phyloP scores from a whole-genome alignment of 2,329 filamentous ascomycete species.

The Xylaria sp. region DNA sequence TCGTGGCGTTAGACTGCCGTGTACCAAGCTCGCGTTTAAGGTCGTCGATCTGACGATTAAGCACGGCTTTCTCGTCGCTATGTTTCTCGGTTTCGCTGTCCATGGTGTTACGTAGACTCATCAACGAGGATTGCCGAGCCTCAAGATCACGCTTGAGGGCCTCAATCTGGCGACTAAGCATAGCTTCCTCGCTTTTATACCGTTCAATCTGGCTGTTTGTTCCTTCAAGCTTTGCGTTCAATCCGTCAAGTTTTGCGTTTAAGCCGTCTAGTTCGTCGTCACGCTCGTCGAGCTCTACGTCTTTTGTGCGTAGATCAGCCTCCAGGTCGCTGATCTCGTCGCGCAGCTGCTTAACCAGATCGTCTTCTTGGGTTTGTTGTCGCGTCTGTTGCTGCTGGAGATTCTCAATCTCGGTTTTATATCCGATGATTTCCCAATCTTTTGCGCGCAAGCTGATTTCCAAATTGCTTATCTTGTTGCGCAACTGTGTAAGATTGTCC shows the following conservation, averaged over 20 bases:
- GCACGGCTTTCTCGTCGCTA: slow-evolving; percentile 73
- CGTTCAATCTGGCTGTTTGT: slow-evolving; percentile 74
- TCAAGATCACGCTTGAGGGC: background rate
- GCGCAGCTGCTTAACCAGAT: slow-evolving; percentile 74
- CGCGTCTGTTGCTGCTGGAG: slow-evolving; percentile 54
- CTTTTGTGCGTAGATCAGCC: slow-evolving; percentile 65
- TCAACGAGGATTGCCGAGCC: background rate
- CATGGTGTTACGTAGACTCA: slow-evolving; percentile 70
- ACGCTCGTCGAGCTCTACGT: slow-evolving; percentile 66
- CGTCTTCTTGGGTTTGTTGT: slow-evolving; percentile 63
- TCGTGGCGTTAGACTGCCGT: slow-evolving; percentile 63
- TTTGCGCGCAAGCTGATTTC: slow-evolving; percentile 68
- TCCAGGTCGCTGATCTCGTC: slow-evolving; percentile 52
- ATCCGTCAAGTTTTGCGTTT: slow-evolving; percentile 58
- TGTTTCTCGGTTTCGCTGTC: slow-evolving; percentile 79
- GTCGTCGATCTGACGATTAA: slow-evolving; percentile 72
- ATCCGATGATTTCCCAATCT: slow-evolving; percentile 66
- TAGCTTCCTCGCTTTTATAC: slow-evolving; percentile 76
- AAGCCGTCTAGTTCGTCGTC: slow-evolving; percentile 64
- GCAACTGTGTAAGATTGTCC: slow-evolving; percentile 73
- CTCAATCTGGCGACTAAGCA: slow-evolving; percentile 74
- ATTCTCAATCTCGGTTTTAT: slow-evolving; percentile 60
- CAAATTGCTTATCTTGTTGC: slow-evolving; percentile 48
- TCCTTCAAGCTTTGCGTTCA: slow-evolving; percentile 61
- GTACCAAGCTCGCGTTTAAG: slow-evolving; percentile 5